phyloP scores from a whole-genome alignment of 1,284 basidiomycete genomes.

The Pseudomicrostroma phylloplanum region DNA sequence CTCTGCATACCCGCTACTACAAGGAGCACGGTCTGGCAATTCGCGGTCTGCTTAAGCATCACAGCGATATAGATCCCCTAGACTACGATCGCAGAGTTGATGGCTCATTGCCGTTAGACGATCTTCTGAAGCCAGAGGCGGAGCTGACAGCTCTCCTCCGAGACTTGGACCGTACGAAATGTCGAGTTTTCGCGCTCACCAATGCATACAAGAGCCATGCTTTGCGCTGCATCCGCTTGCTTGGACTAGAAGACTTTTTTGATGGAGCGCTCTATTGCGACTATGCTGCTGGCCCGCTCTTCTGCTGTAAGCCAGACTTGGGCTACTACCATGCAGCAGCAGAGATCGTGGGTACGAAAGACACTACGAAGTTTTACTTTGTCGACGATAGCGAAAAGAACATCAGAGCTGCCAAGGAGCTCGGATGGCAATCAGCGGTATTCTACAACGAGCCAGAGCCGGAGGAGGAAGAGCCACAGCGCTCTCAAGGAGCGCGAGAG shows the following conservation, averaged over 20 bases:
- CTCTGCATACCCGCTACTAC: constrained; percentile 70
- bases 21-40: constrained; percentile 73
- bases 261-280: constrained; percentile 77
- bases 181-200: constrained; percentile 54
- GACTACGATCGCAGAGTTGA: constrained; percentile 82
- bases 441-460: constrained; percentile 33
- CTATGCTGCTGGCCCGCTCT: constrained; percentile 63
- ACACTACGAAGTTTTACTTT: constrained; percentile 31
- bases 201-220: constrained; percentile 55
- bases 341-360: constrained; percentile 20
- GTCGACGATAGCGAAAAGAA: constrained; percentile 48
- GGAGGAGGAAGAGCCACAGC: constrained; percentile 4
- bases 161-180: constrained; percentile 71
- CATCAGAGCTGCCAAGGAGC: constrained; percentile 31
- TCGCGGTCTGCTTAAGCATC: constrained; percentile 70
- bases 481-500: neutral
- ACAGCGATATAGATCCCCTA: constrained; percentile 68
- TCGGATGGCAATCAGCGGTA: constrained; percentile 45
- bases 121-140: constrained; percentile 66
- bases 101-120: constrained; percentile 72
- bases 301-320: constrained; percentile 69
- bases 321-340: constrained; percentile 41
- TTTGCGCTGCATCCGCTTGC: constrained; percentile 67
- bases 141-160: constrained; percentile 63
- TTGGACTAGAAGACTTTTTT: constrained; percentile 67